These are phyloP conservation scores for Plantago coronopus DNA, from an alignment of 305 asterid species.

Conservation along the genomic window DNA sequence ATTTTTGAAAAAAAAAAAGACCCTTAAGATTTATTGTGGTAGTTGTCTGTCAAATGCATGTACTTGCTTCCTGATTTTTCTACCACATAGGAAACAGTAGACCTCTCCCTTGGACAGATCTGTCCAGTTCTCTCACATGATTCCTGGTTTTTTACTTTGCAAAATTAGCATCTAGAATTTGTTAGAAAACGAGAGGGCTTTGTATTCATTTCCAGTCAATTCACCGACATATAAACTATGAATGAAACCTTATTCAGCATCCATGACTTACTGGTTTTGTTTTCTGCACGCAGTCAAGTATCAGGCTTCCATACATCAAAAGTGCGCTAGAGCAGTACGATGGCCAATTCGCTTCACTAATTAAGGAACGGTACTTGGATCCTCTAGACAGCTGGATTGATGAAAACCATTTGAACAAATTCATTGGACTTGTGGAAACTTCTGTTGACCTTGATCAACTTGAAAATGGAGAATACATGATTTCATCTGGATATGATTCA, in stretches of 20 bases:
- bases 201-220: neutral
- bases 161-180: too few relatives aligned
- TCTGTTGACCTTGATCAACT: conserved; percentile 97
- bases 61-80: neutral
- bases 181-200: too few relatives aligned
- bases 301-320: conserved; percentile 81
- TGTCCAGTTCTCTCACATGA: neutral
- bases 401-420: conserved; percentile 80
- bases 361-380: conserved; percentile 71
- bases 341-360: conserved; percentile 67
- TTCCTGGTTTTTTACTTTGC: neutral
- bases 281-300: conserved; percentile 63
- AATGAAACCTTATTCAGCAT: neutral
- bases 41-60: neutral
- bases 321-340: conserved; percentile 62
- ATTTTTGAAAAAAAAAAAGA: neutral
- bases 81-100: neutral
- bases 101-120: neutral
- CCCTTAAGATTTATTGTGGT: neutral
- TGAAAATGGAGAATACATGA: conserved; percentile 96
- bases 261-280: conserved; percentile 11
- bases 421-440: conserved; percentile 91
- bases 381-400: conserved; percentile 69
- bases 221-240: neutral
- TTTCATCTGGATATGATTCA: conserved; percentile 79